Conservation (phyloP, 2,329 filamentous ascomycete genomes). For the Chaetoscypha palmicola region DNA sequence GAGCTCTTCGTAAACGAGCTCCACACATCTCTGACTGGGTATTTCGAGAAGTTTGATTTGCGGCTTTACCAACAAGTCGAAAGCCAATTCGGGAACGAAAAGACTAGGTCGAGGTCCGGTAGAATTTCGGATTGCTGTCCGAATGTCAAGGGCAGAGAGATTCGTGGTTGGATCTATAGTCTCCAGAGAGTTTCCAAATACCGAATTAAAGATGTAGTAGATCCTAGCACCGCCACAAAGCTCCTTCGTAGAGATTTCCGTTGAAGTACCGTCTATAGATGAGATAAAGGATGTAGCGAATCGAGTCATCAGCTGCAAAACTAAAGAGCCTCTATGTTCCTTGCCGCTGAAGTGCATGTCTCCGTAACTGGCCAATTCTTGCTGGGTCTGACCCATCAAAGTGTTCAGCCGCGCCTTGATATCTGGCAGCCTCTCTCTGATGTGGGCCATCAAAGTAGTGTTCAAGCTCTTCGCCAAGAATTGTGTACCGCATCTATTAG, state of each 20-base stretch:
- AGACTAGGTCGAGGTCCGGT: slow-evolving; percentile 91
- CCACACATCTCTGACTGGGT: slow-evolving; percentile 91
- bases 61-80: slow-evolving; percentile 94
- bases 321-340: slow-evolving; percentile 90
- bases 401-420: slow-evolving; percentile 98
- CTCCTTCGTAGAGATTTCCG: slow-evolving; percentile 93
- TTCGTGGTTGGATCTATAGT: slow-evolving; percentile 95
- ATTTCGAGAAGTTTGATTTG: slow-evolving; percentile 96
- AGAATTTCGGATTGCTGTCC: slow-evolving; percentile 95
- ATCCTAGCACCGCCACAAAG: slow-evolving; percentile 31
- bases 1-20: slow-evolving; percentile 95
- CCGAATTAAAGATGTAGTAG: slow-evolving; percentile 32
- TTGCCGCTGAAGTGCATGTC: slow-evolving; percentile 97
- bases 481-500: slow-evolving; percentile 84
- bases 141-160: slow-evolving; percentile 86
- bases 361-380: slow-evolving; percentile 95
- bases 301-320: slow-evolving; percentile 94
- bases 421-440: slow-evolving; percentile 89
- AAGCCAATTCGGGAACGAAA: slow-evolving; percentile 95
- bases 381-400: slow-evolving; percentile 98
- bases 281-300: slow-evolving; percentile 98
- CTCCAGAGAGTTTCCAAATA: slow-evolving; percentile 89
- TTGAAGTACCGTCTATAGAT: slow-evolving; percentile 96
- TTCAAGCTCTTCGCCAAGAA: slow-evolving; percentile 93
- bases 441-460: slow-evolving; percentile 90